Evolutionary conservation across 768 basidiomycete genomes (phyloP).

Genomic region (Tylopilus subfusipes): DNA sequence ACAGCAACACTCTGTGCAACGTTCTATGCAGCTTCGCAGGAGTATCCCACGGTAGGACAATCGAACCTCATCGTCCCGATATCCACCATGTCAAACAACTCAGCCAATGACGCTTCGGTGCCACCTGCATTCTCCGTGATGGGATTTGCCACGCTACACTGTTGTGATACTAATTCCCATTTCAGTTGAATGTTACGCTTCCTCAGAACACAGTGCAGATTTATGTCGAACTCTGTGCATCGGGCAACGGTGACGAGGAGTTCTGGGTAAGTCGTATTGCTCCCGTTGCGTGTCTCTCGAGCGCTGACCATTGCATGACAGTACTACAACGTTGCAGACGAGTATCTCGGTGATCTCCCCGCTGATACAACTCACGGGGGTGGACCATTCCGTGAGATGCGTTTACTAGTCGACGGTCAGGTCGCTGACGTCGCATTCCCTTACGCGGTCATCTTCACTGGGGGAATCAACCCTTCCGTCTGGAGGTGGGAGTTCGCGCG

Average conservation of each 20-base stretch:
- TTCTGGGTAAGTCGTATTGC: slow-evolving; percentile 60
- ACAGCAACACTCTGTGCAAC: slow-evolving; percentile 68
- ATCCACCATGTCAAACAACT: slow-evolving; percentile 57
- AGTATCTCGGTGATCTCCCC: slow-evolving; percentile 56
- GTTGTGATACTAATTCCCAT: background rate
- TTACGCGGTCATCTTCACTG: slow-evolving; percentile 65
- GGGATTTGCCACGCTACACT: background rate
- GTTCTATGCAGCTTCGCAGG: slow-evolving; percentile 58
- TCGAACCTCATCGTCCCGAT: slow-evolving; percentile 69
- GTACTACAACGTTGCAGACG: slow-evolving; percentile 67
- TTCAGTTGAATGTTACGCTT: slow-evolving; percentile 62
- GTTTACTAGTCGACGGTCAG: slow-evolving; percentile 52
- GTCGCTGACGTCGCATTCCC: slow-evolving; percentile 59
- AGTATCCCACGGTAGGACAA: slow-evolving; percentile 54
- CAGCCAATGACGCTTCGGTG: slow-evolving; percentile 71
- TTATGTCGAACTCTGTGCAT: slow-evolving; percentile 71
- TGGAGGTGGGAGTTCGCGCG: slow-evolving; percentile 51
- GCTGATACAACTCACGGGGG: slow-evolving; percentile 41
- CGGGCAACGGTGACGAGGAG: slow-evolving; percentile 63
- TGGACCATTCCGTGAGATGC: slow-evolving; percentile 63
- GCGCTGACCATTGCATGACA: slow-evolving; percentile 23
- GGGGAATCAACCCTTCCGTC: slow-evolving; percentile 63
- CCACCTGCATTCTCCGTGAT: slow-evolving; percentile 68
- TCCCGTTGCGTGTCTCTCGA: background rate
- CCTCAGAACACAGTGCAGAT: slow-evolving; percentile 66